These are phyloP conservation scores for Helenozyma baotianmanensis DNA, from an alignment of 805 yeast species.

Conservation along the genomic window DNA sequence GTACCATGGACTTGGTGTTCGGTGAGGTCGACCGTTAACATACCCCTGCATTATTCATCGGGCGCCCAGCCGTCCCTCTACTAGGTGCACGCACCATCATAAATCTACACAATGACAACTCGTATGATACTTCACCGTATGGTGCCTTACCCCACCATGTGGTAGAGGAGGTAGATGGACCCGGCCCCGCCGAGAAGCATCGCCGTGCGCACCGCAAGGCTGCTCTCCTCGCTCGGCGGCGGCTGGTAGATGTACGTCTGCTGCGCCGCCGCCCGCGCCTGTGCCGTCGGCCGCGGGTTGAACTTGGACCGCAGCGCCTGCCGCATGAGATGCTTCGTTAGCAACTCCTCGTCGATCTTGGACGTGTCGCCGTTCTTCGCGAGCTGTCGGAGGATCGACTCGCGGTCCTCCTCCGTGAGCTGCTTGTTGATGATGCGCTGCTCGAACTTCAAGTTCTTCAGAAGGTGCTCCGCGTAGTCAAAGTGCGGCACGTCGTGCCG, in stretches of 20 bases:
- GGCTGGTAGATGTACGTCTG: slow-evolving; percentile 34
- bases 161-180: slow-evolving; percentile 25
- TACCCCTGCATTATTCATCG: slow-evolving; percentile 11
- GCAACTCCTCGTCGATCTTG: slow-evolving; percentile 34
- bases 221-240: slow-evolving; percentile 19
- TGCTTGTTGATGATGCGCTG: slow-evolving; percentile 32
- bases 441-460: slow-evolving; percentile 47
- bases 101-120: no score
- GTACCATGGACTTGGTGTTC: slow-evolving; percentile 92
- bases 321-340: slow-evolving; percentile 40
- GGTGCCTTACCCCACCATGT: slow-evolving; percentile 1
- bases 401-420: slow-evolving; percentile 27
- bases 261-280: slow-evolving; percentile 1
- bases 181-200: slow-evolving; percentile 31
- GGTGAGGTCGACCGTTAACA: slow-evolving; percentile 87
- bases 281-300: background rate
- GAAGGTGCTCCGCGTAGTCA: slow-evolving; percentile 50
- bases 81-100: no score
- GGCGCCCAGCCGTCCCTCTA: no score
- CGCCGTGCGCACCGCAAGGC: slow-evolving; percentile 15
- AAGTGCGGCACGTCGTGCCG: slow-evolving; percentile 59
- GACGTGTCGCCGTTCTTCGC: slow-evolving; percentile 28
- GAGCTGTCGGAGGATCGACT: slow-evolving; percentile 29
- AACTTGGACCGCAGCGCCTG: slow-evolving; percentile 23
- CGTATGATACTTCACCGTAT: no score